Evolutionary conservation across 352 stramenopile species (phyloP), one percentile per base, ranked within the genome.

Genomic region (Phytophthora quininea): DNA sequence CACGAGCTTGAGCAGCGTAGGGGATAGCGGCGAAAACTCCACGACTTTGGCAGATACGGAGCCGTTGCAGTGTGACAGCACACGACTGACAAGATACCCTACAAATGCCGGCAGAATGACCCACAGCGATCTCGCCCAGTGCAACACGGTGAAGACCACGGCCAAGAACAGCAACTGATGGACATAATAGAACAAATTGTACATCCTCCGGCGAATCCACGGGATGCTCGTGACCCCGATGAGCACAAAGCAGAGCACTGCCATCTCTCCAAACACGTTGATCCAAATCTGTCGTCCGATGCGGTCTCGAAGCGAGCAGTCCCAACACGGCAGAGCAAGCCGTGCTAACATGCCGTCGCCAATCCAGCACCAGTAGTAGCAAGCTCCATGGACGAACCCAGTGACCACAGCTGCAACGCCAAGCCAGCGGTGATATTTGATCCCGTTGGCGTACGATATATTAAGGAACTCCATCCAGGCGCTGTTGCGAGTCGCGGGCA

Each of bases 361-460:
- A 0, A 78, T 2, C 70, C 71, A 84, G 15, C 9, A n/a, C 14
- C 29, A 76, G 48, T 76, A 82, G 58, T 73, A 88, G 4, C 58
- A 65, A 3, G 32, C 40, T 10, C 58, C 69, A 32, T 88, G 79
- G 4, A 76, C 12, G 4, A 88, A 9, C 0, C 62, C 68, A 7
- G 69, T 76, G 24, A 77, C 3, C 6, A 88, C 63, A 3, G 75
- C 71, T 0, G 54, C 58, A 3, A 83, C 64, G 8, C 74, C 79
- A 3, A 88, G 29, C 74, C 77, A 86, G 1, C 77, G 74, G 43
- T 88, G 79, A 59, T 78, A 88, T 43, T 81, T 84, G 47, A 88
- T 67, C 0, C 51, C 73, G 37, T 82, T 82, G 0, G 69, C 66
- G 54, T 82, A 86, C 48, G 79, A 83, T 35, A 88, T 66, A 19